phyloP scores from a whole-genome alignment of 2,329 filamentous ascomycete species.

The Aspergillus tamarii region DNA sequence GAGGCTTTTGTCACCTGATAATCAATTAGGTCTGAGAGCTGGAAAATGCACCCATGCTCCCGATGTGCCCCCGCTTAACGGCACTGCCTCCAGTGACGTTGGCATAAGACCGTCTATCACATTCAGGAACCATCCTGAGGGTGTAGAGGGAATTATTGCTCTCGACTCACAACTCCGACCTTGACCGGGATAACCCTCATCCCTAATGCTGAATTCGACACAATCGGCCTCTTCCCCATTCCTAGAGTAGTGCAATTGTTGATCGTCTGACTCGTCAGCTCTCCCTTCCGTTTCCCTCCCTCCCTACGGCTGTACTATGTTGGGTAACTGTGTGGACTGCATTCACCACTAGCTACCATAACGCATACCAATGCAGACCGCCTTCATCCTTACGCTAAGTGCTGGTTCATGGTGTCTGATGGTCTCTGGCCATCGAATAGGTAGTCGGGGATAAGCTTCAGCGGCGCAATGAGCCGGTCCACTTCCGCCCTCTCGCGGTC shows the following conservation, averaged over 20 bases:
- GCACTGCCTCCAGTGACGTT: slow-evolving; percentile 22
- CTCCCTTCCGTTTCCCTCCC: slow-evolving; percentile 24
- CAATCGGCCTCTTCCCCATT: neutral
- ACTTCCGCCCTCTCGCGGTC: slow-evolving; percentile 33
- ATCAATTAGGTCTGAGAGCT: neutral
- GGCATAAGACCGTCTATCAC: slow-evolving; percentile 10
- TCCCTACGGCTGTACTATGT: slow-evolving; percentile 17
- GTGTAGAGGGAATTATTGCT: slow-evolving; percentile 7
- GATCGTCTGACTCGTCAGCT: slow-evolving; percentile 21
- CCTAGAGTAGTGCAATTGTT: slow-evolving; percentile 24
- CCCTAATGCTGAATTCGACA: neutral
- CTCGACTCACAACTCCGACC: neutral
- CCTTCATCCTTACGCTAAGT: slow-evolving; percentile 32
- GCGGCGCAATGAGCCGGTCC: slow-evolving; percentile 35
- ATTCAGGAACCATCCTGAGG: slow-evolving; percentile 5
- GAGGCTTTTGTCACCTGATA: slow-evolving; percentile 23
- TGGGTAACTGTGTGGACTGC: slow-evolving; percentile 18
- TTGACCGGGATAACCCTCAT: neutral
- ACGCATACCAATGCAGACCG: slow-evolving; percentile 40
- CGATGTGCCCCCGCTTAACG: slow-evolving; percentile 15
- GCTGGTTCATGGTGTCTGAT: slow-evolving; percentile 39
- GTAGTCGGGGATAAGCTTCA: slow-evolving; percentile 38
- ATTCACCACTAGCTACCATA: slow-evolving; percentile 20
- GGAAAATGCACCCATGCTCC: slow-evolving; percentile 11
- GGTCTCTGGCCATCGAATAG: slow-evolving; percentile 35